These are phyloP conservation scores for Pseudofabraea citricarpa DNA, from an alignment of 2,329 filamentous ascomycete genomes.

Conservation along the genomic window DNA sequence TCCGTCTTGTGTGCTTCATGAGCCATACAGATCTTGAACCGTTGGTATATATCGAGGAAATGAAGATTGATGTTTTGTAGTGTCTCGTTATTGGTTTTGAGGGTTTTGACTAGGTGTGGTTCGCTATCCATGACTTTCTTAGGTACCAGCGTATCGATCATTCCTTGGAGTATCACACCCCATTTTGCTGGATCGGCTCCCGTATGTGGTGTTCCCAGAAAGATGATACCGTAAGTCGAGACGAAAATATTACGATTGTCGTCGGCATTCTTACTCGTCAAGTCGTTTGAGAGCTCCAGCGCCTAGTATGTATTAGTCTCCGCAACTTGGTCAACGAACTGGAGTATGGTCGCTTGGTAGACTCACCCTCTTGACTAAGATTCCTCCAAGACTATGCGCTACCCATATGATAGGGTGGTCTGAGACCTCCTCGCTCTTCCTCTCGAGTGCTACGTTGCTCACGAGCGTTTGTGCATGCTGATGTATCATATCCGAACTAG, in stretches of 20 bases:
- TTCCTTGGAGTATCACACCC: slow-evolving; percentile 62
- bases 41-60: slow-evolving; percentile 66
- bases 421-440: slow-evolving; percentile 50
- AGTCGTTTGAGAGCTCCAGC: slow-evolving; percentile 60
- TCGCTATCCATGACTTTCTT: slow-evolving; percentile 64
- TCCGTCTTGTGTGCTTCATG: slow-evolving; percentile 71
- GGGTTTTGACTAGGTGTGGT: slow-evolving; percentile 60
- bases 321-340: background rate
- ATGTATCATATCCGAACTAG: slow-evolving; percentile 63
- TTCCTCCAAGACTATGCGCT: slow-evolving; percentile 68
- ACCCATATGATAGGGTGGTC: slow-evolving; percentile 71
- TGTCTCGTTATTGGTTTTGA: slow-evolving; percentile 71
- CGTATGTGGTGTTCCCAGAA: slow-evolving; percentile 71
- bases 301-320: slow-evolving; percentile 30
- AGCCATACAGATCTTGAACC: slow-evolving; percentile 71
- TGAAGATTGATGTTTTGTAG: slow-evolving; percentile 69
- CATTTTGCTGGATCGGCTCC: slow-evolving; percentile 65
- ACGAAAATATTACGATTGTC: slow-evolving; percentile 65
- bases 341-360: background rate
- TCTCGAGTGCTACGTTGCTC: slow-evolving; percentile 56
- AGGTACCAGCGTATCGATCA: slow-evolving; percentile 61
- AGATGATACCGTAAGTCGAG: slow-evolving; percentile 72
- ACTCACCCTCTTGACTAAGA: slow-evolving; percentile 57
- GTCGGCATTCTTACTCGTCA: slow-evolving; percentile 54
- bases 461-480: slow-evolving; percentile 69